phyloP scores from a whole-genome alignment of 2,329 filamentous ascomycete genomes.

The Epicoccum sorghinum region DNA sequence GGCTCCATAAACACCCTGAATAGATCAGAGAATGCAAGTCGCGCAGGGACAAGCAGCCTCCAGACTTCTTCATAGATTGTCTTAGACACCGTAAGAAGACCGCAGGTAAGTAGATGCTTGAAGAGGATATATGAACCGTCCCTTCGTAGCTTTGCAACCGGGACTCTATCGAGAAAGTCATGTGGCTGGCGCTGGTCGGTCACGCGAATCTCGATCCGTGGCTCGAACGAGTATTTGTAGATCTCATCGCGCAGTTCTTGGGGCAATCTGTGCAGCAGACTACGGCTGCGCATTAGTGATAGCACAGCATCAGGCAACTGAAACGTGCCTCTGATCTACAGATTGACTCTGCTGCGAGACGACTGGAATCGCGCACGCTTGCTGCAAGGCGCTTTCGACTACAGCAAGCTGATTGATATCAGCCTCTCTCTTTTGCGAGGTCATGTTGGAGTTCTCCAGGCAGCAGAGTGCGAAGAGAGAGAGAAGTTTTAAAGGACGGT shows the following conservation, averaged over 20 bases:
- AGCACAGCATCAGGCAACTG: no score
- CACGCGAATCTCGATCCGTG: neutral
- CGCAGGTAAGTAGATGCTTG: neutral
- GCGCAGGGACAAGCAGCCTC: neutral
- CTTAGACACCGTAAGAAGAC: neutral
- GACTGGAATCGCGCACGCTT: no score
- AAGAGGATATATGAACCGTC: neutral
- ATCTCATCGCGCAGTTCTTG: neutral
- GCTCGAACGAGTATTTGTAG: neutral
- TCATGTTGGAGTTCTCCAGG: no score
- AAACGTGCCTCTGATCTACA: no score
- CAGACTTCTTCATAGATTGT: neutral
- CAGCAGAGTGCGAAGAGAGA: no score
- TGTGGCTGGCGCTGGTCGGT: no score
- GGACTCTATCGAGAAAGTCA: no score
- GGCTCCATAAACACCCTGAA: neutral
- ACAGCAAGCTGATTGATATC: no score
- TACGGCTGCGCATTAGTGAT: neutral
- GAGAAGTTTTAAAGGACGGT: neutral
- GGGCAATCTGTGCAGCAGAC: neutral
- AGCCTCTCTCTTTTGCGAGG: no score
- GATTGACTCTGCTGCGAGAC: no score
- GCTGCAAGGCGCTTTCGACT: no score
- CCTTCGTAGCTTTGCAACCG: neutral
- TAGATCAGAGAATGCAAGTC: neutral